These are phyloP conservation scores for Crotalaria pallida DNA, from an alignment of 306 rosid genomes.

Conservation along the genomic window DNA sequence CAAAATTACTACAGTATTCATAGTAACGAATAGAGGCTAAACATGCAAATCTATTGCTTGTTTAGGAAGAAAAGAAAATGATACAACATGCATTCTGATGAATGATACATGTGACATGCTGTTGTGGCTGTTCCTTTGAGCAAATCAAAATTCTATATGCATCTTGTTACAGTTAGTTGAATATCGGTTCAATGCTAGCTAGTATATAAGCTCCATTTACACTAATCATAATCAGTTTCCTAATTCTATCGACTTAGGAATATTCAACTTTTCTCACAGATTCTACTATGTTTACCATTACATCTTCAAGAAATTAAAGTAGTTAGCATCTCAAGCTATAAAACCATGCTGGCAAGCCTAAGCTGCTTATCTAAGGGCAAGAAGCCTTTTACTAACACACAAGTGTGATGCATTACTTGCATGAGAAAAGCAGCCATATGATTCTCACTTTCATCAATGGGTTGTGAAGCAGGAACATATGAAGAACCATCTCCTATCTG, in stretches of 20 bases:
- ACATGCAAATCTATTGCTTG: neutral
- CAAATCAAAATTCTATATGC: neutral
- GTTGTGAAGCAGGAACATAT: constrained; percentile 32
- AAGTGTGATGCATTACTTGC: constrained; percentile 49
- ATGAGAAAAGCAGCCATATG: constrained; percentile 42
- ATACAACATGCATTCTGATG: neutral
- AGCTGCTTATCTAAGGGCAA: constrained; percentile 86
- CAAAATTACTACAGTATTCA: too few species aligned
- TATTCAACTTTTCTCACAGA: too few species aligned
- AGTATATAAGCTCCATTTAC: too few species aligned
- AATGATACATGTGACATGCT: neutral
- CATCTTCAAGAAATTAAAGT: neutral
- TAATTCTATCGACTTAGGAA: too few species aligned
- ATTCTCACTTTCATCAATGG: constrained; percentile 73
- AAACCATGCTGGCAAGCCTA: constrained; percentile 63
- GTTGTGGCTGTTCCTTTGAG: constrained; percentile 1
- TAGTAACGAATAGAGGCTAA: too few species aligned
- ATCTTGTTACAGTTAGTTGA: neutral
- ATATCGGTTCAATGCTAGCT: too few species aligned
- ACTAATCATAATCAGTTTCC: too few species aligned
- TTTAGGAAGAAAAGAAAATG: neutral
- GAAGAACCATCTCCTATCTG: constrained; percentile 25
- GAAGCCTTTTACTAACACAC: constrained; percentile 52
- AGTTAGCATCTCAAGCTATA: constrained; percentile 22
- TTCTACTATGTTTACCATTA: too few species aligned